Percentiles rank a stretch among this genome's conserved stretches.
These are phyloP conservation scores for Lodderomyces theae DNA, from an alignment of 1,139 yeast species.

Conservation along the genomic window DNA sequence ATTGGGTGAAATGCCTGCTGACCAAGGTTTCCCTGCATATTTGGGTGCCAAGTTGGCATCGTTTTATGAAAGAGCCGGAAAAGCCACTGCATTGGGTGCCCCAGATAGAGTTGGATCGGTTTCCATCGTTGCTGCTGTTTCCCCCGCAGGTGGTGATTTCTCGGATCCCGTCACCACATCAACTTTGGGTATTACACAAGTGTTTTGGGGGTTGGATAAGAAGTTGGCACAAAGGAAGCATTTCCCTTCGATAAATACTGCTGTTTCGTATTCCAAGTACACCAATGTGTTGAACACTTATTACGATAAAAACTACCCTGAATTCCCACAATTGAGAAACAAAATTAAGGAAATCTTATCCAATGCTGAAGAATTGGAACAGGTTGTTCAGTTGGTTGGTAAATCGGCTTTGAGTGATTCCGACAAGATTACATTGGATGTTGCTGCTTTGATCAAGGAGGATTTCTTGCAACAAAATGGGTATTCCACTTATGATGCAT, in stretches of 20 bases:
- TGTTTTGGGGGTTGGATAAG: conserved; percentile 99
- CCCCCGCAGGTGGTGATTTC: conserved; percentile 99
- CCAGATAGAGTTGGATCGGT: conserved; percentile 97
- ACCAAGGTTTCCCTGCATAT: conserved; percentile 99
- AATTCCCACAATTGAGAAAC: conserved; percentile 85
- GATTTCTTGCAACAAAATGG: conserved; percentile 99
- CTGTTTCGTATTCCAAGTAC: conserved; percentile 94
- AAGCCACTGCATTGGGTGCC: conserved; percentile 90
- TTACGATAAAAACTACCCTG: conserved; percentile 85
- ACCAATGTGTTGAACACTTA: conserved; percentile 81
- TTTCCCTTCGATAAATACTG: conserved; percentile 97
- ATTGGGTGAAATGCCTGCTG: conserved; percentile 99
- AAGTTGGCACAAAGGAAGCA: conserved; percentile 99
- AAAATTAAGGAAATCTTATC: conserved; percentile 91
- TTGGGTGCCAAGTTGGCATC: conserved; percentile 98
- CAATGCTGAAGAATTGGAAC: conserved; percentile 97
- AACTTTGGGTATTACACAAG: conserved; percentile 98
- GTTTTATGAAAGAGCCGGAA: conserved; percentile 99
- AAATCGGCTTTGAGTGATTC: conserved; percentile 95
- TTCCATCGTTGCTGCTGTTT: conserved; percentile 98
- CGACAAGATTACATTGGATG: conserved; percentile 95
- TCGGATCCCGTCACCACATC: conserved; percentile 99
- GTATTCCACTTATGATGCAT: conserved; percentile 95
- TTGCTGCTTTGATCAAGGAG: conserved; percentile 86
- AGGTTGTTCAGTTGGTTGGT: conserved; percentile 98